Conservation (phyloP, 345 rosid species). For the Euphorbia pulcherrima region DNA sequence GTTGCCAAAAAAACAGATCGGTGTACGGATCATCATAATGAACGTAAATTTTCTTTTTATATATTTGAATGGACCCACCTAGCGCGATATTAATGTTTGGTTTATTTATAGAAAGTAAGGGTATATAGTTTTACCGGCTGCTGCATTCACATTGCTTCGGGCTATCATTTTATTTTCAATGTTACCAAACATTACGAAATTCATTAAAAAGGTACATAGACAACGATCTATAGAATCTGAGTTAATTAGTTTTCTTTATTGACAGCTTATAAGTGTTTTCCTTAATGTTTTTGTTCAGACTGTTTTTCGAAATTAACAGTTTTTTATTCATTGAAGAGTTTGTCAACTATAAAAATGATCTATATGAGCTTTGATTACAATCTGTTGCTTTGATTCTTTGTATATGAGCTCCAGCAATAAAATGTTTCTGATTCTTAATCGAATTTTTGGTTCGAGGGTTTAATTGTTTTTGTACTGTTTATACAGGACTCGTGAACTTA, state of each 20-base stretch:
- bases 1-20: too few relatives aligned
- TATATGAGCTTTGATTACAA: too few relatives aligned
- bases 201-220: too few relatives aligned
- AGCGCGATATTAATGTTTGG: too few relatives aligned
- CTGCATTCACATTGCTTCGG: background rate
- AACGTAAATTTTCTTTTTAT: too few relatives aligned
- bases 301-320: background rate
- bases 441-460: slow-evolving; percentile 23
- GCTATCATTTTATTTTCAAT: background rate
- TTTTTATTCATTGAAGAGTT: background rate
- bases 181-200: background rate
- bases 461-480: slow-evolving; percentile 16
- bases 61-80: too few relatives aligned
- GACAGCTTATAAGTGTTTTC: background rate
- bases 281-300: background rate
- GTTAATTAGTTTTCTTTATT: too few relatives aligned
- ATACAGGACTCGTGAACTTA: slow-evolving; percentile 13
- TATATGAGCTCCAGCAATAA: background rate
- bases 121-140: background rate
- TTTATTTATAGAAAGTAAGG: too few relatives aligned
- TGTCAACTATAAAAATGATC: background rate
- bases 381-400: background rate
- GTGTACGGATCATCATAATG: too few relatives aligned
- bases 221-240: too few relatives aligned
- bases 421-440: slow-evolving; percentile 18